These are phyloP conservation scores for Solanum piurae DNA, from an alignment of 257 asterid species.

Conservation along the genomic window DNA sequence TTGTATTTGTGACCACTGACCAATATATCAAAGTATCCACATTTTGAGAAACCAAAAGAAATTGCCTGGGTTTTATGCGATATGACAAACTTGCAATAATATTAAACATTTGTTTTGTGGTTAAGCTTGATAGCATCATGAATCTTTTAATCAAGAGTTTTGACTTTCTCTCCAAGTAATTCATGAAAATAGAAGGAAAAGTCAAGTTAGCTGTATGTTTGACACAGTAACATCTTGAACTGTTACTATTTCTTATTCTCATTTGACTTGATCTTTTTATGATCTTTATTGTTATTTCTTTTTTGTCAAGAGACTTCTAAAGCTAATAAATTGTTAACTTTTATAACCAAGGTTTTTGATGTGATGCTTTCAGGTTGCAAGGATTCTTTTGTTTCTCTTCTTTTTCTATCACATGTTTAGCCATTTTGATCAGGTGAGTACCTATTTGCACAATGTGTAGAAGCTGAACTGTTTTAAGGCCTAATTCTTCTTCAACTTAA, in stretches of 20 bases:
- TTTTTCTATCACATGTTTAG: slow-evolving; percentile 64
- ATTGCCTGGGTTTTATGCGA: neutral
- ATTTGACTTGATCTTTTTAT: neutral
- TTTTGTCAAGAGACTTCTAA: neutral
- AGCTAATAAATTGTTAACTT: neutral
- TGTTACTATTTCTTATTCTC: neutral
- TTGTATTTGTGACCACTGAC: neutral
- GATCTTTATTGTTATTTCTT: neutral
- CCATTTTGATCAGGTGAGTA: slow-evolving; percentile 76
- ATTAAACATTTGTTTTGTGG: neutral
- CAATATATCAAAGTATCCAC: neutral
- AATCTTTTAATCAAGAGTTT: neutral
- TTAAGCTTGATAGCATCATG: neutral
- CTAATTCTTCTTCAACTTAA: neutral
- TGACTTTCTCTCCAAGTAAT: neutral
- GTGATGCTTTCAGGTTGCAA: slow-evolving; percentile 58
- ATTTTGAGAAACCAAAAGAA: neutral
- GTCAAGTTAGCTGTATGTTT: neutral
- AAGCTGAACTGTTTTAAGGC: neutral
- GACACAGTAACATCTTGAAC: neutral
- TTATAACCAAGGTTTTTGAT: neutral
- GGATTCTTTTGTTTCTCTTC: slow-evolving; percentile 60
- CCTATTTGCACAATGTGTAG: neutral
- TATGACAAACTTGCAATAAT: neutral
- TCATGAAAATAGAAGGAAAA: neutral